Base-by-base conservation (phyloP, 2,329 filamentous ascomycete genomes). In the Lasiodiplodia gonubiensis region DNA sequence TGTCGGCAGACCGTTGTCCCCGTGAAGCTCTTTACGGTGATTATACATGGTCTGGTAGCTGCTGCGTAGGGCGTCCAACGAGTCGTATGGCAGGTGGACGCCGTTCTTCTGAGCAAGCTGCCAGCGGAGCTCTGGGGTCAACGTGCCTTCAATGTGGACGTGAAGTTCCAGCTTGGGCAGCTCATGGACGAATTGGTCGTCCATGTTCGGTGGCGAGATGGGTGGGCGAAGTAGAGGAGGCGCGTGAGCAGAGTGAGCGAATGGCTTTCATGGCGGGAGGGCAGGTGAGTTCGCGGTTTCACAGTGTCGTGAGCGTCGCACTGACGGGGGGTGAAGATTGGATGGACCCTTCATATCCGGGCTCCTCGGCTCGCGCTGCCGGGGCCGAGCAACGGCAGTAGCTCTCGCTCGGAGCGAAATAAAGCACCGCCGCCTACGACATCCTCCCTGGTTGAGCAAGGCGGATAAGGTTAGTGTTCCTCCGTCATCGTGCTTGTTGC, bases 131-230 rank as follows among this genome's bases (percentile, higher is more conserved):
- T 75, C 71, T 0, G 81, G 79, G 1, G 75, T 78, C n/a, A 83
- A 71, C 1, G 79, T 82, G 7, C 82, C 82, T 74, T 84, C 82
- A 60, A 84, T 81, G 71, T 84, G 81, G 25, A 84, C 67, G 69
- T 84, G 82, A 7, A 83, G 79, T 69, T 84, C 82, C 27, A 82
- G 78, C 65, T 83, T 83, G 6, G 82, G 81, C 0, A 83, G 71
- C 1, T 70, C 60, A 39, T 14, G 42, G 21, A 70, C 46, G 30
- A 66, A 66, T 16, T 63, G 46, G 30, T 30, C 25, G 25, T 63
- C 46, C 59, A 63, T 63, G 5, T 21, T 25, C 23, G 4, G 42
- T 51, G n/a, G 4, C 30, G 59, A 37, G 14, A 18, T 37, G 12
- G 35, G 11, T 6, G 46, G 59, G 6, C 14, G 8, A 6, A n/a